Percentiles rank a stretch among this genome's conserved stretches.
phyloP scores from a whole-genome alignment of 1,284 basidiomycete genomes.

The Pisolithus thermaeus region DNA sequence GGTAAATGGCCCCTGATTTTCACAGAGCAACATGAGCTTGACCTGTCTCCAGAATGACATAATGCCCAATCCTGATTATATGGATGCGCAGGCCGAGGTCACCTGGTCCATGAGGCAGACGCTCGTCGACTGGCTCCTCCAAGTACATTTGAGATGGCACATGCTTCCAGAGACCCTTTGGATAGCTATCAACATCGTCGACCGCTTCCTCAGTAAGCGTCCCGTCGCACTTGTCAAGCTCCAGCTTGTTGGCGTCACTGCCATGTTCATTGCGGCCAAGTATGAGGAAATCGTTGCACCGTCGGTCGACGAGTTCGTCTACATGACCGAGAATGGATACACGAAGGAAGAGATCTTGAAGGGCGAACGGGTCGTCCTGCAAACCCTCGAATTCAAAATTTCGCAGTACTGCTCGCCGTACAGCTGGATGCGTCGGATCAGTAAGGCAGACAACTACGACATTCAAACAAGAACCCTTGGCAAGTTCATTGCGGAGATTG shows the following conservation, averaged over 20 bases:
- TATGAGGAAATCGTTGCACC: slow-evolving; percentile 98
- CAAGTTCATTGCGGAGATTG: slow-evolving; percentile 98
- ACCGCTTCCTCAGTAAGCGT: slow-evolving; percentile 92
- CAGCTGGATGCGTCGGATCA: slow-evolving; percentile 98
- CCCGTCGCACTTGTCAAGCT: slow-evolving; percentile 92
- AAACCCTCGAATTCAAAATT: slow-evolving; percentile 91
- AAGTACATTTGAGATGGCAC: slow-evolving; percentile 96
- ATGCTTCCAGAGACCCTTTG: slow-evolving; percentile 98
- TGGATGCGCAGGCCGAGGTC: slow-evolving; percentile 92
- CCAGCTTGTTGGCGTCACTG: slow-evolving; percentile 95
- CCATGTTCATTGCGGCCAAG: slow-evolving; percentile 97
- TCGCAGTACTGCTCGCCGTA: slow-evolving; percentile 99
- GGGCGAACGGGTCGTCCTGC: slow-evolving; percentile 93
- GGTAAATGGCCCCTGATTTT: slow-evolving; percentile 40
- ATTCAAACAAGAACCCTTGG: slow-evolving; percentile 95
- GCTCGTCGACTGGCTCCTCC: slow-evolving; percentile 96
- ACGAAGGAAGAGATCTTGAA: slow-evolving; percentile 95
- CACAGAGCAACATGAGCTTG: slow-evolving; percentile 8
- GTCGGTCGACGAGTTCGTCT: slow-evolving; percentile 92
- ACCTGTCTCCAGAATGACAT: slow-evolving; percentile 56
- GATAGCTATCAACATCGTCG: slow-evolving; percentile 96
- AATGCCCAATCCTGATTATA: slow-evolving; percentile 94
- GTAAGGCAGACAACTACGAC: slow-evolving; percentile 98
- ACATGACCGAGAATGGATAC: slow-evolving; percentile 95
- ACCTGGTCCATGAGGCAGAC: slow-evolving; percentile 95